A percentile compares a stretch with the other conserved stretches of the same genome.
phyloP scores from a whole-genome alignment of 495 filamentous ascomycete genomes.

The Ramalina peruviana region DNA sequence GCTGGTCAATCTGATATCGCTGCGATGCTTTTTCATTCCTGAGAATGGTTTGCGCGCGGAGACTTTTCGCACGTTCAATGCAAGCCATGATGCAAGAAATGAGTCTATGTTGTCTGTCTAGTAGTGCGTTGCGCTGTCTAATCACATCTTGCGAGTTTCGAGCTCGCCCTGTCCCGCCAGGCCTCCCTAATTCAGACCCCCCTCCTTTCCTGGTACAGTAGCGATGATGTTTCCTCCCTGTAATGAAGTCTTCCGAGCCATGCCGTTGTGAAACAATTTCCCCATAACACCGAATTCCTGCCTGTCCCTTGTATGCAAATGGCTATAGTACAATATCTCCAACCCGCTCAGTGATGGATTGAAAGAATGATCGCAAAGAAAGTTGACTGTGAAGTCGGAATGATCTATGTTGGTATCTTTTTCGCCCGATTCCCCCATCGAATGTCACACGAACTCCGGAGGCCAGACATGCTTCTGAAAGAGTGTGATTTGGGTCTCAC shows the following conservation, averaged over 20 bases:
- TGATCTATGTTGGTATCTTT: slow-evolving; percentile 20
- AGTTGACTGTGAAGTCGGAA: slow-evolving; percentile 14
- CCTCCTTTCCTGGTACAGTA: neutral
- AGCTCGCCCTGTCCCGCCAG: too few relatives aligned
- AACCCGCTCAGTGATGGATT: neutral
- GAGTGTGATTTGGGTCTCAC: neutral
- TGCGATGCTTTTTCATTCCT: too few relatives aligned
- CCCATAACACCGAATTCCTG: neutral
- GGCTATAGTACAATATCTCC: neutral
- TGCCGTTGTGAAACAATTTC: neutral
- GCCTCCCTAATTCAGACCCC: too few relatives aligned
- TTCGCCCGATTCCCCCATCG: slow-evolving; percentile 7
- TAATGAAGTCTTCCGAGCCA: neutral
- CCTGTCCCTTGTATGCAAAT: too few relatives aligned
- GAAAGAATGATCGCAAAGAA: neutral
- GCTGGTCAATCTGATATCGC: too few relatives aligned
- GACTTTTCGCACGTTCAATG: too few relatives aligned
- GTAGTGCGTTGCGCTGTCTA: too few relatives aligned
- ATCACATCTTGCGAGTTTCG: too few relatives aligned
- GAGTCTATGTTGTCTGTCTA: too few relatives aligned
- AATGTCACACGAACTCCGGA: slow-evolving; percentile 9
- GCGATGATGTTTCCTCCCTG: neutral
- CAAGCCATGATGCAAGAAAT: too few relatives aligned
- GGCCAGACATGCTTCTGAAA: slow-evolving; percentile 5
- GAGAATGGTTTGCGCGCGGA: too few relatives aligned